Conservation (phyloP, 768 basidiomycete species). For the Termitomyces titanicus region DNA sequence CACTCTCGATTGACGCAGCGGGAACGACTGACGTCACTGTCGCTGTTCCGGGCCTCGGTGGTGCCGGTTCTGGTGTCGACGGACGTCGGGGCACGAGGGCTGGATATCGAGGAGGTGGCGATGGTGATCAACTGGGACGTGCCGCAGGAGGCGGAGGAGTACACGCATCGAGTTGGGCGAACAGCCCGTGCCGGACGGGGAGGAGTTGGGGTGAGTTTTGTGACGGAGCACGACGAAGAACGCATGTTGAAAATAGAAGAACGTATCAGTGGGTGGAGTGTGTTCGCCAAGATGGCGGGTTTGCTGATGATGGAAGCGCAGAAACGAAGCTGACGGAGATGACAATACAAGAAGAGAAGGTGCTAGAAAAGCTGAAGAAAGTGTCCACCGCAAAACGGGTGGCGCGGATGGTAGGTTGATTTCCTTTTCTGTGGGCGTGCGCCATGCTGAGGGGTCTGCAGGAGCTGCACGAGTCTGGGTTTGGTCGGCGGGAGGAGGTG, state of each 20-base stretch:
- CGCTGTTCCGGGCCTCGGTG: slow-evolving; percentile 79
- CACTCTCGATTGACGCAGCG: slow-evolving; percentile 94
- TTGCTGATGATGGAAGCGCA: slow-evolving; percentile 24
- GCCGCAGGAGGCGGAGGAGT: slow-evolving; percentile 87
- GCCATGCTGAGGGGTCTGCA: slow-evolving; percentile 25
- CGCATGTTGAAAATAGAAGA: slow-evolving; percentile 79
- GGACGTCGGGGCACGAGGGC: slow-evolving; percentile 91
- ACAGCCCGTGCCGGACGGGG: slow-evolving; percentile 89
- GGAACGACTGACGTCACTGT: slow-evolving; percentile 80
- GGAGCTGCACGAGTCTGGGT: slow-evolving; percentile 85
- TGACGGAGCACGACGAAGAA: slow-evolving; percentile 91
- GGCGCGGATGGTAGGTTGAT: slow-evolving; percentile 81
- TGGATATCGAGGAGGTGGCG: slow-evolving; percentile 95
- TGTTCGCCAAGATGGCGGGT: not conserved
- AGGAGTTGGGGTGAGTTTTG: slow-evolving; percentile 90
- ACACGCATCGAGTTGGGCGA: slow-evolving; percentile 92
- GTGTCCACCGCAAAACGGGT: slow-evolving; percentile 93
- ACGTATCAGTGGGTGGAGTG: slow-evolving; percentile 66
- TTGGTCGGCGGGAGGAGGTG: slow-evolving; percentile 86
- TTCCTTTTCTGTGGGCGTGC: not conserved
- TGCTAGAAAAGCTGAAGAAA: slow-evolving; percentile 78
- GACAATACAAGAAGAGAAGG: slow-evolving; percentile 71
- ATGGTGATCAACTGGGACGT: slow-evolving; percentile 98
- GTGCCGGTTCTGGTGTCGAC: slow-evolving; percentile 93
- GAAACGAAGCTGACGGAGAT: slow-evolving; percentile 78